A percentile compares a stretch with the other conserved stretches of the same genome.
phyloP scores from a whole-genome alignment of 106 monocot genomes.

The Hemerocallis citrina region DNA sequence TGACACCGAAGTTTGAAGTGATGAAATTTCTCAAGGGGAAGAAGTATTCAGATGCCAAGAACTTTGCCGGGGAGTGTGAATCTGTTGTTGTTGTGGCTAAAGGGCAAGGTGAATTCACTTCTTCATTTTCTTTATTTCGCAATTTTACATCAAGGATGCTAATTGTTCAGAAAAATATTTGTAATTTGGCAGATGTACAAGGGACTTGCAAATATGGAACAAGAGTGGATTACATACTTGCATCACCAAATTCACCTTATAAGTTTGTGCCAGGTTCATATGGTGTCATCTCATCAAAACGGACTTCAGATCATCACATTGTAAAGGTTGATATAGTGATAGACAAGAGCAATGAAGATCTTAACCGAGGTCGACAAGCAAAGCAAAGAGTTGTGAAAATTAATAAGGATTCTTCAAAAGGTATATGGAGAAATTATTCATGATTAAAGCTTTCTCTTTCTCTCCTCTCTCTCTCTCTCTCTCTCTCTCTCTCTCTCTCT shows the following conservation, averaged over 20 bases:
- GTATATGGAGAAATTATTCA: slow-evolving; percentile 33
- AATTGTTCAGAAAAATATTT: too few species aligned
- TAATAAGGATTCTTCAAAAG: slow-evolving; percentile 25
- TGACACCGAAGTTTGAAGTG: slow-evolving; percentile 74
- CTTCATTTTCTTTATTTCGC: too few species aligned
- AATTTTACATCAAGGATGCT: too few species aligned
- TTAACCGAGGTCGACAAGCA: background rate
- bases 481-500: slow-evolving; percentile 3
- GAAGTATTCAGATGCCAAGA: slow-evolving; percentile 72
- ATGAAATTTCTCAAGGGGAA: slow-evolving; percentile 70
- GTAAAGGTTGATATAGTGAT: slow-evolving; percentile 62
- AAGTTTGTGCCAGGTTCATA: slow-evolving; percentile 74
- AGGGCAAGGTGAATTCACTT: slow-evolving; percentile 82
- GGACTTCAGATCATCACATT: slow-evolving; percentile 80
- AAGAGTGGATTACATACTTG: slow-evolving; percentile 70
- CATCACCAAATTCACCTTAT: slow-evolving; percentile 60
- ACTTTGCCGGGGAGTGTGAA: slow-evolving; percentile 78
- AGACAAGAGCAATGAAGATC: slow-evolving; percentile 2
- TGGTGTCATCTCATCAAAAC: slow-evolving; percentile 63
- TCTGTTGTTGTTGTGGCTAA: slow-evolving; percentile 80
- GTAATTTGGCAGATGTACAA: slow-evolving; percentile 69
- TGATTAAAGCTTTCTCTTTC: too few species aligned
- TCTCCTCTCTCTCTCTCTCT: background rate
- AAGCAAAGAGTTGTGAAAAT: slow-evolving; percentile 45
- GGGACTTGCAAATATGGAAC: slow-evolving; percentile 90